A percentile compares a stretch with the other conserved stretches of the same genome.
phyloP scores from a whole-genome alignment of 495 filamentous ascomycete genomes.

The Lophiotrema nucula region DNA sequence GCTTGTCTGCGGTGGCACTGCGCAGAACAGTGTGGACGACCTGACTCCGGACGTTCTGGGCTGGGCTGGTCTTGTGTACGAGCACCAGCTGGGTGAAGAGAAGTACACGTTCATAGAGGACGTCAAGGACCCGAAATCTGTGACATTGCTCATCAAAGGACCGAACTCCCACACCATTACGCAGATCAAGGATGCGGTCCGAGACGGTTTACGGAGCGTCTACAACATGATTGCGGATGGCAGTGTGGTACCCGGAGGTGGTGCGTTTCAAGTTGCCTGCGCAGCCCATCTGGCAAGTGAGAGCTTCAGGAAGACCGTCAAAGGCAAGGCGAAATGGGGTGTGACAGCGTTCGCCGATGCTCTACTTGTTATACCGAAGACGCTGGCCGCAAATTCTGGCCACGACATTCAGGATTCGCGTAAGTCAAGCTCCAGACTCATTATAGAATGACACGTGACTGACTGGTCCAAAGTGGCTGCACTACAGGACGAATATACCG shows the following conservation, averaged over 20 bases:
- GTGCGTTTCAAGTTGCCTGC: conserved; percentile 94
- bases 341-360: conserved; percentile 94
- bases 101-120: conserved; percentile 99
- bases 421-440: conserved; percentile 48
- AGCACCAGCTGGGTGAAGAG: conserved; percentile 96
- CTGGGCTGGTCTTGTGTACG: conserved; percentile 95
- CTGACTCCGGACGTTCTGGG: conserved; percentile 84
- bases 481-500: conserved; percentile 78
- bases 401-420: conserved; percentile 93
- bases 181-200: conserved; percentile 95
- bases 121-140: conserved; percentile 97
- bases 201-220: conserved; percentile 88
- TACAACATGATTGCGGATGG: conserved; percentile 99
- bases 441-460: not conserved
- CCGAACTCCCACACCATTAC: conserved; percentile 95
- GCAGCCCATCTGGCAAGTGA: conserved; percentile 85
- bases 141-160: conserved; percentile 97
- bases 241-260: conserved; percentile 90
- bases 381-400: conserved; percentile 90
- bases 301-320: conserved; percentile 78
- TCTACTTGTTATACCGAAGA: conserved; percentile 92
- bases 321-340: conserved; percentile 95
- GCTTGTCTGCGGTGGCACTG: conserved; percentile 83
- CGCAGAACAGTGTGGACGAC: conserved; percentile 96
- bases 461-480: conserved; percentile 58